Percentiles rank a stretch among this genome's conserved stretches.
These are phyloP conservation scores for Styphnolobium japonicum DNA, from an alignment of 306 rosid species.

Conservation along the genomic window DNA sequence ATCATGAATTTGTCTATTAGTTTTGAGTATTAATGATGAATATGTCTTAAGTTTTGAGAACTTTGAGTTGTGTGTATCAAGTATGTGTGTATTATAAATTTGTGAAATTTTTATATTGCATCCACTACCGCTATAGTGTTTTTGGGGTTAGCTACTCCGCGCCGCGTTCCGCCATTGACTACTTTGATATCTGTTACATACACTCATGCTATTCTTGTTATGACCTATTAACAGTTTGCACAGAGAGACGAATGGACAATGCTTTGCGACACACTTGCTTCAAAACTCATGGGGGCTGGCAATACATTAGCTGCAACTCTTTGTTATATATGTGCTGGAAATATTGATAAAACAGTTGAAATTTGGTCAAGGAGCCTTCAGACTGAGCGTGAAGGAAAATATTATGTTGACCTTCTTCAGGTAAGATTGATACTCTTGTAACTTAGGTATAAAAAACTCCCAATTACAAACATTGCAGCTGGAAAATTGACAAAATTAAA, in stretches of 20 bases:
- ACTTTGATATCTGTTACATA: too few relatives aligned
- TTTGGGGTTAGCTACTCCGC: too few relatives aligned
- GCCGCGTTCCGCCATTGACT: too few relatives aligned
- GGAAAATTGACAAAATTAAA: conserved; percentile 30
- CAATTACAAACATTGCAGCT: conserved; percentile 12
- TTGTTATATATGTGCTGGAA: conserved; percentile 96
- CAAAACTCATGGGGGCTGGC: conserved; percentile 85
- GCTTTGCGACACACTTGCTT: conserved; percentile 94
- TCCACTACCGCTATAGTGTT: too few relatives aligned
- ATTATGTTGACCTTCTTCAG: conserved; percentile 93
- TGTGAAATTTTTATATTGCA: too few relatives aligned
- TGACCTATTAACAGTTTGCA: conserved; percentile 73
- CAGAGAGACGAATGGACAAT: conserved; percentile 89
- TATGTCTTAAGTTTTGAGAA: too few relatives aligned
- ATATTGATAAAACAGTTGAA: conserved; percentile 94
- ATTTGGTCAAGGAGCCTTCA: conserved; percentile 91
- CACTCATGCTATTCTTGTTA: conserved; percentile 24
- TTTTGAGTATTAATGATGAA: too few relatives aligned
- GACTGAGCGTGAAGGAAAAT: conserved; percentile 67
- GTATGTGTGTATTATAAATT: too few relatives aligned
- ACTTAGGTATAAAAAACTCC: background rate
- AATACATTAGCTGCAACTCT: conserved; percentile 92
- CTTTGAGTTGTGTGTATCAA: too few relatives aligned
- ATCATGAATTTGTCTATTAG: too few relatives aligned
- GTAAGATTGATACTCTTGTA: conserved; percentile 43